A percentile compares a stretch with the other conserved stretches of the same genome.
phyloP scores from a whole-genome alignment of 306 rosid species.

The Hylodesmum podocarpum region DNA sequence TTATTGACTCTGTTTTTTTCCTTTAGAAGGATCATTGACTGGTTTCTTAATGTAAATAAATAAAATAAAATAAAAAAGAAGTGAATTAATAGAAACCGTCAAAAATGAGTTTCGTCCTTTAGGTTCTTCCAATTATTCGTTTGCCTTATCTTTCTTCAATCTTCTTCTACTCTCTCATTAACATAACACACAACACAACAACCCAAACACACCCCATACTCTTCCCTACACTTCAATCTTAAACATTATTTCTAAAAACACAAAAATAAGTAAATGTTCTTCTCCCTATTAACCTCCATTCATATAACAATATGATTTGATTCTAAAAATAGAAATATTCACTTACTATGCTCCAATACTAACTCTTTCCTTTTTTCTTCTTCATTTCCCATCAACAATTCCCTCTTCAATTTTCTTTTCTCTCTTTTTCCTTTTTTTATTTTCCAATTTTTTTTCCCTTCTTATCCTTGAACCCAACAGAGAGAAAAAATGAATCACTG shows the following conservation, averaged over 20 bases:
- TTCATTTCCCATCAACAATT: neutral
- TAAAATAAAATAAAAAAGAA: neutral
- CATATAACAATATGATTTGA: neutral
- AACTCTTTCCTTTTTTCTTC: neutral
- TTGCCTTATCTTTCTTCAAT: constrained; percentile 35
- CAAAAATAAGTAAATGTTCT: neutral
- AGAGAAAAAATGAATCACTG: constrained; percentile 51
- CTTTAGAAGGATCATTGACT: neutral
- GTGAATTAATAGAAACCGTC: constrained; percentile 24
- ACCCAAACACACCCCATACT: neutral
- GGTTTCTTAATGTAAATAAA: neutral
- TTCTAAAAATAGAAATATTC: neutral
- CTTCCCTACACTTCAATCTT: constrained; percentile 2
- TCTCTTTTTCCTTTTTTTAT: neutral
- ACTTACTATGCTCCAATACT: neutral
- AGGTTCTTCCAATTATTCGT: constrained; percentile 33
- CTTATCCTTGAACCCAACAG: neutral
- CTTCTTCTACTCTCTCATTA: neutral
- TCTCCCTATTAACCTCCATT: neutral
- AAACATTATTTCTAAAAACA: neutral
- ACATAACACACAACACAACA: neutral
- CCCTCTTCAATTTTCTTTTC: neutral
- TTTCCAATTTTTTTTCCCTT: neutral
- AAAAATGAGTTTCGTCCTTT: constrained; percentile 45
- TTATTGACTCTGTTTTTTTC: neutral